A percentile compares a stretch with the other conserved stretches of the same genome.
These are phyloP conservation scores for Fusarium clavum DNA, from an alignment of 2,329 filamentous ascomycete genomes.

Conservation along the genomic window DNA sequence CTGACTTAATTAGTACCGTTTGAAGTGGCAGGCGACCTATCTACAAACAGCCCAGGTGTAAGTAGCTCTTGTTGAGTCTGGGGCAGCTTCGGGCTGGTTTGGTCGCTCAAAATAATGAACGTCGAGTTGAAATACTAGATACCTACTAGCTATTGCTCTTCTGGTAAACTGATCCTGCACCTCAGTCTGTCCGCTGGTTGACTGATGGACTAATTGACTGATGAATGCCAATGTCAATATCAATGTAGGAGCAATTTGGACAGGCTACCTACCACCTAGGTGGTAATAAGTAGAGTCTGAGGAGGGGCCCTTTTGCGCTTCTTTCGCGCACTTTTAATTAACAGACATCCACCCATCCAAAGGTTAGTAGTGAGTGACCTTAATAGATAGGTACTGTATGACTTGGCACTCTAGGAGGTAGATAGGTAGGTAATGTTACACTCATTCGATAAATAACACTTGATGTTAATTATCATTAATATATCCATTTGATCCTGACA, in stretches of 20 bases:
- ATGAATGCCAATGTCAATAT: neutral
- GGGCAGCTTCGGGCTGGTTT: neutral
- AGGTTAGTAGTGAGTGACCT: neutral
- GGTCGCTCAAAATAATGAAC: neutral
- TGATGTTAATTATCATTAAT: neutral
- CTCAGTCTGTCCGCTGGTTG: neutral
- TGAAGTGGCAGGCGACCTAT: neutral
- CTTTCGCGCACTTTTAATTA: conserved; percentile 4
- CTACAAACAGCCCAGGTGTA: neutral
- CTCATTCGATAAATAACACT: neutral
- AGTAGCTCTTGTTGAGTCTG: neutral
- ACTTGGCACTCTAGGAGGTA: neutral
- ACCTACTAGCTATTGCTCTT: neutral
- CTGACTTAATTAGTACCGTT: neutral
- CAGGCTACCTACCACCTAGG: neutral
- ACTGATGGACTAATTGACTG: neutral
- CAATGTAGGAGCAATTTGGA: conserved; percentile 7
- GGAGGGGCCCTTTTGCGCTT: conserved; percentile 18
- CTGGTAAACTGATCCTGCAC: neutral
- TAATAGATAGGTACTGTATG: neutral
- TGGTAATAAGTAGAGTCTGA: neutral
- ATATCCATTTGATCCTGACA: neutral
- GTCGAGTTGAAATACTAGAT: neutral
- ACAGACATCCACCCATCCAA: neutral
- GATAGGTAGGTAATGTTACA: neutral